These are phyloP conservation scores for Geranium rotundifolium DNA, from an alignment of 345 rosid genomes.

Conservation along the genomic window DNA sequence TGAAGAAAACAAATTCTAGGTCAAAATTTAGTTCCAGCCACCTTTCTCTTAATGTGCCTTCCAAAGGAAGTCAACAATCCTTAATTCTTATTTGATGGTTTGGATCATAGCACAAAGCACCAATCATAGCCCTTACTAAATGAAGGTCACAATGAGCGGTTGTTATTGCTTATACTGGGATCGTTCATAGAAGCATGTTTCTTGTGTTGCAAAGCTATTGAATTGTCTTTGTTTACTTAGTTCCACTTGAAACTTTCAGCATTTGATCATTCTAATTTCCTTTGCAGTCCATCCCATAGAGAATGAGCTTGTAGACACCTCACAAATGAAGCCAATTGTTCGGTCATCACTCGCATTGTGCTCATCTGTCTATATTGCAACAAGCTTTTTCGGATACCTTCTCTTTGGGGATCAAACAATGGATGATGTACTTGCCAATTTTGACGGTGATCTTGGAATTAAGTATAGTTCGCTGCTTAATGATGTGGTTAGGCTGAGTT, in stretches of 20 bases:
- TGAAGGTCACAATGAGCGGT: background rate
- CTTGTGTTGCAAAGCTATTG: background rate
- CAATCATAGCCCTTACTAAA: background rate
- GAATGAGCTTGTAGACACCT: constrained; percentile 47
- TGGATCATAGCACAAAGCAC: background rate
- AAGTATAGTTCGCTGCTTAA: constrained; percentile 47
- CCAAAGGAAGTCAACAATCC: background rate
- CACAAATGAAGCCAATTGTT: constrained; percentile 52
- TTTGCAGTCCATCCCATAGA: constrained; percentile 59
- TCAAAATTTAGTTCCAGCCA: background rate
- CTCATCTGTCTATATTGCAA: constrained; percentile 45
- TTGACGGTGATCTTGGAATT: constrained; percentile 59
- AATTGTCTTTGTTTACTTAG: background rate
- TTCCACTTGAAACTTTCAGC: constrained; percentile 3
- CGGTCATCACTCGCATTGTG: constrained; percentile 41
- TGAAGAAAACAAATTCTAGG: background rate
- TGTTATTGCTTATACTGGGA: background rate
- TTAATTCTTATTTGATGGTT: background rate
- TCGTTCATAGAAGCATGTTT: background rate
- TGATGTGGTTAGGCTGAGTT: constrained; percentile 52
- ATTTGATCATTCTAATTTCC: background rate
- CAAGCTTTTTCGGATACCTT: constrained; percentile 57
- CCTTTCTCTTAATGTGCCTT: background rate
- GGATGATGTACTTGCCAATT: constrained; percentile 63
- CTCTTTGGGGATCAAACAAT: constrained; percentile 52